Conservation (phyloP, 345 rosid genomes). For the Combretum micranthum region DNA sequence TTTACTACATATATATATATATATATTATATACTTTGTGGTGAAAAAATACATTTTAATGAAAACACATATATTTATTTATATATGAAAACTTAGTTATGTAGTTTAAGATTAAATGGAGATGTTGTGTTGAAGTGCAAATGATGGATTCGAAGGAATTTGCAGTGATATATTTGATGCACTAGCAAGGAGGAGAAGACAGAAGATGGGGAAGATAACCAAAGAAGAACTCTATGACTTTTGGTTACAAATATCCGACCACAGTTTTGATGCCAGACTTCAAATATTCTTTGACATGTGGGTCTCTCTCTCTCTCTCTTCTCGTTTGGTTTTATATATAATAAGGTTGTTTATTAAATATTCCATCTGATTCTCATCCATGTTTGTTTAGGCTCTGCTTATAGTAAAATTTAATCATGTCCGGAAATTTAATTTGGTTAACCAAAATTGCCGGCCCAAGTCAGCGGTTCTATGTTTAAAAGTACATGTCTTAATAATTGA, state of each 20-base stretch:
- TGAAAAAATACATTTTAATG: too few relatives aligned
- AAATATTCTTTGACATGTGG: constrained; percentile 92
- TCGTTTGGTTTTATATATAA: neutral
- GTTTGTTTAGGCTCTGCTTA: neutral
- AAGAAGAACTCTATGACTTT: constrained; percentile 79
- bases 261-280: constrained; percentile 95
- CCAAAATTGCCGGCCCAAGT: too few relatives aligned
- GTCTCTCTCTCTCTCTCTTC: constrained; percentile 3
- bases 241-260: constrained; percentile 87
- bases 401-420: too few relatives aligned
- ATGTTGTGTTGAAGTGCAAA: constrained; percentile 12
- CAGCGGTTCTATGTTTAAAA: too few relatives aligned
- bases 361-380: neutral
- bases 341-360: neutral
- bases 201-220: constrained; percentile 46
- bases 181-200: constrained; percentile 59
- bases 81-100: too few relatives aligned
- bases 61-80: too few relatives aligned
- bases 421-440: too few relatives aligned
- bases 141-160: constrained; percentile 87
- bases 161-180: constrained; percentile 74
- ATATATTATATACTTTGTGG: too few relatives aligned
- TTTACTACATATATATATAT: too few relatives aligned
- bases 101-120: too few relatives aligned
- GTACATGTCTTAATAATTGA: neutral